Evolutionary conservation across 257 asterid species (phyloP), one percentile per base, ranked within the genome.

Genomic region (Primulina eburnea): DNA sequence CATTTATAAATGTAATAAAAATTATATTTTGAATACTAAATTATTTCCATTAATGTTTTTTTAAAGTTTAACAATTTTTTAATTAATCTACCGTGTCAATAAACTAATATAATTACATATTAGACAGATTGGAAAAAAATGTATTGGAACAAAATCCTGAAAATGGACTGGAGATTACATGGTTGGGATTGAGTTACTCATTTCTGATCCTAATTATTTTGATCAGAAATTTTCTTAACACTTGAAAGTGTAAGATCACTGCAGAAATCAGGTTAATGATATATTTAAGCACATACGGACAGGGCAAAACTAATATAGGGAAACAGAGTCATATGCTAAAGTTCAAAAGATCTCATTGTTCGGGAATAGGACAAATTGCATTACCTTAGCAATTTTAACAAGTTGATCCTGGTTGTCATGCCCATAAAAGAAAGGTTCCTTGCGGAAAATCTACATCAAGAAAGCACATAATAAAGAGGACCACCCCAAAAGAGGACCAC

Each of bases 331-430:
- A 71, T 64, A 40, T 21, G 17, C n/a, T 14, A 40, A 43, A 29
- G 47, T 30, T 68, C 14, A 65, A 64, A 69, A 65, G 37, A 10
- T 62, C 14, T 32, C n/a, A 24, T 64, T 12, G 7, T 21, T 62
- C 8, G 32, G 30, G 8, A 11, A 24, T 34, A 64, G 17, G 43
- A 14, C 29, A 43, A 62, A 73, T 14, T 24, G 56, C 57, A 59
- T 77, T 80, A 92, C 97, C 97, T 80, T 88, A 0, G 98, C 98
- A 78, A 92, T 92, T 84, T 92, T 92, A 67, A 92, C 97, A 40
- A 92, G 98, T 82, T 92, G 98, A 78, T 93, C 98, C 83, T 90
- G 96, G 82, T 93, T 93, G 78, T 93, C 97, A 64, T 90, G 98
- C 20, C 98, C 98, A 69, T 90, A 86, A 80, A 93, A 93, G 94